phyloP scores from a whole-genome alignment of 2,329 filamentous ascomycete species.

The Colletotrichum lentis region DNA sequence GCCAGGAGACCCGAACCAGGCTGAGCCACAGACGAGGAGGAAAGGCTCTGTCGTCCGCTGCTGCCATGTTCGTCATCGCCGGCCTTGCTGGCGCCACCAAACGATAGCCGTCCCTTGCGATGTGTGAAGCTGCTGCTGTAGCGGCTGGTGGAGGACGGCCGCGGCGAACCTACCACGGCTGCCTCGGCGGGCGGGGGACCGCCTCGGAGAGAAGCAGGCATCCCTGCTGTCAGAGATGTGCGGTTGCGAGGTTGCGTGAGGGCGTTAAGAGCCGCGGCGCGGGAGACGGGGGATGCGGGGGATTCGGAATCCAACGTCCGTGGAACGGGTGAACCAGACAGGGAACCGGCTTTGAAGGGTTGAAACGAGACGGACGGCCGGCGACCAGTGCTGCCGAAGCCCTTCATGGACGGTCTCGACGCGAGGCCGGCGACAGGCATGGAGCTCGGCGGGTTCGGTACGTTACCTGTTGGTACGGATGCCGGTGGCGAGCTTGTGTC shows the following conservation, averaged over 20 bases:
- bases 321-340: constrained; percentile 84
- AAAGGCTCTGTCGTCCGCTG: constrained; percentile 80
- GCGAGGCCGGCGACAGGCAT: constrained; percentile 57
- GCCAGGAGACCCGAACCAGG: constrained; percentile 83
- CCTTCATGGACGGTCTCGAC: constrained; percentile 51
- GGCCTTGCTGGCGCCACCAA: constrained; percentile 73
- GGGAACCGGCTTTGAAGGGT: constrained; percentile 93
- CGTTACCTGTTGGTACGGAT: constrained; percentile 58
- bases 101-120: constrained; percentile 79
- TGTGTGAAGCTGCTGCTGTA: constrained; percentile 97
- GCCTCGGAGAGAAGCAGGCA: constrained; percentile 76
- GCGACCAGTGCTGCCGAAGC: constrained; percentile 65
- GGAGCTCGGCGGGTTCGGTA: constrained; percentile 59
- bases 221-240: constrained; percentile 76
- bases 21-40: constrained; percentile 74
- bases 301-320: constrained; percentile 59
- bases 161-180: constrained; percentile 78
- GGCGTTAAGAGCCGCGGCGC: constrained; percentile 57
- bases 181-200: constrained; percentile 69
- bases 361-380: constrained; percentile 89
- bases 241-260: constrained; percentile 71
- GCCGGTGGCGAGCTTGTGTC: constrained; percentile 67
- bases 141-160: constrained; percentile 77
- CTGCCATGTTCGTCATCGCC: constrained; percentile 77
- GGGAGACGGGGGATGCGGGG: constrained; percentile 62